A percentile compares a stretch with the other conserved stretches of the same genome.
phyloP scores from a whole-genome alignment of 2,329 filamentous ascomycete species.

The Monosporascus sp. region DNA sequence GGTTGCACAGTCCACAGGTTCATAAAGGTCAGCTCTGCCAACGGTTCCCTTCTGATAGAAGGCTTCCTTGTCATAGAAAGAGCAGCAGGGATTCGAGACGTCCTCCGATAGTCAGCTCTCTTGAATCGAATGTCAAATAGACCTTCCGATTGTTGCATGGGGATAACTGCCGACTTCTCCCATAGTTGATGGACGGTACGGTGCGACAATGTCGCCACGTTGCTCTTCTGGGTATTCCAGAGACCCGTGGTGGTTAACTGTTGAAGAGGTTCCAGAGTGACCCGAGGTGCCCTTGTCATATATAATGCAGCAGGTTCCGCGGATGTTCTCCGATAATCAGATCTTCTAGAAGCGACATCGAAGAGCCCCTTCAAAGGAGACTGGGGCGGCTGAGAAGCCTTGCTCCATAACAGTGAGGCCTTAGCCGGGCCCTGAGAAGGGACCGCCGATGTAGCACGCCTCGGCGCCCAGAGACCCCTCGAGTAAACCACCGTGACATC shows the following conservation, averaged over 20 bases:
- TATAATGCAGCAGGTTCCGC: conserved; percentile 26
- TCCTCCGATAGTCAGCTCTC: conserved; percentile 11
- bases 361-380: conserved; percentile 19
- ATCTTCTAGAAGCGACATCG: conserved; percentile 11
- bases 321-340: conserved; percentile 23
- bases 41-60: conserved; percentile 6
- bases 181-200: conserved; percentile 21
- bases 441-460: background rate
- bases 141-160: conserved; percentile 4
- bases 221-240: conserved; percentile 10
- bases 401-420: conserved; percentile 11
- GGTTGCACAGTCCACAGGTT: conserved; percentile 13
- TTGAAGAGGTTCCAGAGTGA: conserved; percentile 8
- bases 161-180: conserved; percentile 1
- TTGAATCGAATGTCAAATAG: conserved; percentile 6
- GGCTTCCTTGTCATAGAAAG: conserved; percentile 7
- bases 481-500: background rate
- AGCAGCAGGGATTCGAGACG: conserved; percentile 11
- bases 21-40: conserved; percentile 8
- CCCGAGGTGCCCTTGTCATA: conserved; percentile 23
- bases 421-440: background rate
- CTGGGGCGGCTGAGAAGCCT: conserved; percentile 4
- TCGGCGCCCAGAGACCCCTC: background rate
- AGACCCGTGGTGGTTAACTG: conserved; percentile 14
- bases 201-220: conserved; percentile 2